Evolutionary conservation across 805 yeast species (phyloP).

Genomic region (Candida yuanshanica): DNA sequence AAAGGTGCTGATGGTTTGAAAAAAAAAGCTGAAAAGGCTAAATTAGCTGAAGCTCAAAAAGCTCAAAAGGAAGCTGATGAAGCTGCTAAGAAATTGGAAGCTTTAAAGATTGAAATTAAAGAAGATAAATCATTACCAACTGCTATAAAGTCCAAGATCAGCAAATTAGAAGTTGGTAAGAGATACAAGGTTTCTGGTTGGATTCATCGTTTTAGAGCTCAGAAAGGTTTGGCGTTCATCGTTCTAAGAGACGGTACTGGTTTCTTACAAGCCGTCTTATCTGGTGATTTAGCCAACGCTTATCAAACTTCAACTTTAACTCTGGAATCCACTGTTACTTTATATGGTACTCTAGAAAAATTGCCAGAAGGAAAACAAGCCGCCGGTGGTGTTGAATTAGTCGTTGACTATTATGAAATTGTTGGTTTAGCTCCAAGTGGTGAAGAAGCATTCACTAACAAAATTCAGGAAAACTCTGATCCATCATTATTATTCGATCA

Average conservation of each 20-base stretch:
- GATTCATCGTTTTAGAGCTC: conserved; percentile 91
- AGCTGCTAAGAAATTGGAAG: conserved; percentile 68
- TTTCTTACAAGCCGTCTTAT: conserved; percentile 75
- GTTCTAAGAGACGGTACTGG: conserved; percentile 97
- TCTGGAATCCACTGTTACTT: conserved; percentile 74
- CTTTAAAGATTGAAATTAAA: conserved; percentile 67
- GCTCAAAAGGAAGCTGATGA: conserved; percentile 62
- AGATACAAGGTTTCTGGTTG: conserved; percentile 87
- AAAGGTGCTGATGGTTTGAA: conserved; percentile 91
- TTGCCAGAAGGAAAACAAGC: conserved; percentile 96
- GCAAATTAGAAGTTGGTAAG: conserved; percentile 42
- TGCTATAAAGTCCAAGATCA: conserved; percentile 64
- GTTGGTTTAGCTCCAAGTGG: conserved; percentile 95
- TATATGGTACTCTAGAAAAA: conserved; percentile 75
- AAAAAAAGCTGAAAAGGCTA: conserved; percentile 55
- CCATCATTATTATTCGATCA: conserved; percentile 89
- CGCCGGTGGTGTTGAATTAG: conserved; percentile 94
- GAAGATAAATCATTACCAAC: conserved; percentile 70
- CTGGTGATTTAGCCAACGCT: conserved; percentile 91
- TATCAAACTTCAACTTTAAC: conserved; percentile 81
- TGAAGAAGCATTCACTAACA: conserved; percentile 91
- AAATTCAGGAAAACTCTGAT: conserved; percentile 88
- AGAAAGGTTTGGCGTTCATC: conserved; percentile 86
- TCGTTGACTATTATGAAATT: conserved; percentile 83
- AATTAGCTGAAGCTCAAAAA: conserved; percentile 45